These are phyloP conservation scores for Colletotrichum sansevieriae DNA, from an alignment of 2,329 filamentous ascomycete species.

Conservation along the genomic window DNA sequence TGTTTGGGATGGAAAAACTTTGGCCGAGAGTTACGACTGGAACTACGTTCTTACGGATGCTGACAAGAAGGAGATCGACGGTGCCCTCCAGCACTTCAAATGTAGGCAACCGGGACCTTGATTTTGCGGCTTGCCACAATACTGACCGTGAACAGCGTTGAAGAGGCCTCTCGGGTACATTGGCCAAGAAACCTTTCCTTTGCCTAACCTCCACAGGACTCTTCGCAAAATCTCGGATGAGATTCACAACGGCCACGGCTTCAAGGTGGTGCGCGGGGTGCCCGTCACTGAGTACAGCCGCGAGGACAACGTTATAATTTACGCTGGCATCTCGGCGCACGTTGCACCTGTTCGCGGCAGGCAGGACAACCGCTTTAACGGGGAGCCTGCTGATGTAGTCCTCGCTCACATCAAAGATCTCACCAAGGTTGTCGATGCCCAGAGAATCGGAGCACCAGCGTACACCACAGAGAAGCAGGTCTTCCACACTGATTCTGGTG, in stretches of 20 bases:
- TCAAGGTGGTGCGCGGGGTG: conserved; percentile 72
- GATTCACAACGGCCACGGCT: conserved; percentile 70
- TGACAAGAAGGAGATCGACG: conserved; percentile 63
- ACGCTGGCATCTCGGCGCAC: conserved; percentile 70
- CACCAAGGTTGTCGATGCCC: conserved; percentile 49
- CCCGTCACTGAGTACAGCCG: conserved; percentile 64
- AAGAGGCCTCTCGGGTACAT: conserved; percentile 14
- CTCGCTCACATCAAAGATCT: conserved; percentile 75
- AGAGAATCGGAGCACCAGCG: conserved; percentile 66
- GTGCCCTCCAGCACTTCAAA: conserved; percentile 38
- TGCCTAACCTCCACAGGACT: conserved; percentile 62
- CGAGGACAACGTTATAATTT: conserved; percentile 71
- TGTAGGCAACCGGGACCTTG: conserved; percentile 14
- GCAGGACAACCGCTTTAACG: conserved; percentile 62
- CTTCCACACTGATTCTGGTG: conserved; percentile 72
- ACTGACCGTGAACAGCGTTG: conserved; percentile 2
- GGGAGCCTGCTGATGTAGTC: conserved; percentile 64
- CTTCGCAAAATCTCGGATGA: conserved; percentile 66
- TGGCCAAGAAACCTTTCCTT: conserved; percentile 65
- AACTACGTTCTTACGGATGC: conserved; percentile 60
- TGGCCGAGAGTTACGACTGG: conserved; percentile 65
- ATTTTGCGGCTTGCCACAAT: no score
- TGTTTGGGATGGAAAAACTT: conserved; percentile 68
- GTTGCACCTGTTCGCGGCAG: conserved; percentile 66
- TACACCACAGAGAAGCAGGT: conserved; percentile 73